These are phyloP conservation scores for Fragilariopsis cylindrus DNA, from an alignment of 108 stramenopile species.

Conservation along the genomic window DNA sequence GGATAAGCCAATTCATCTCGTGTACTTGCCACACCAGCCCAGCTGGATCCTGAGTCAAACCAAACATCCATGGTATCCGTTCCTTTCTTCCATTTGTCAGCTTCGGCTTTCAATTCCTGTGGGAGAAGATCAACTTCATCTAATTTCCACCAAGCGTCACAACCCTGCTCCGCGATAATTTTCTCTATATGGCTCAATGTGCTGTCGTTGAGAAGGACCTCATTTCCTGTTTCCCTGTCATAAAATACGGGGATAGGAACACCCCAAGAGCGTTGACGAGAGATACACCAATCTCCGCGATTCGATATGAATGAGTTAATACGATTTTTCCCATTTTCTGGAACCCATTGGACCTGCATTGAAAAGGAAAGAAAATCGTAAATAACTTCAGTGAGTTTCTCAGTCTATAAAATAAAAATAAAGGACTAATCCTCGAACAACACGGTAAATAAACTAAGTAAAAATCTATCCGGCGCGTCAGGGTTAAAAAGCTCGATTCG, in stretches of 20 bases:
- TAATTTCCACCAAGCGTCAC: conserved; percentile 97
- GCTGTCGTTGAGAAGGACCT: conserved; percentile 85
- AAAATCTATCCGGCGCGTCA: conserved; percentile 23
- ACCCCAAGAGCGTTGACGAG: conserved; percentile 97
- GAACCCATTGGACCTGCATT: conserved; percentile 90
- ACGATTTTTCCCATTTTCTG: conserved; percentile 90
- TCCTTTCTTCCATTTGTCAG: conserved; percentile 93
- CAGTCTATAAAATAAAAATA: too few species aligned
- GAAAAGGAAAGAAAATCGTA: conserved; percentile 8
- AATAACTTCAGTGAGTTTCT: too few species aligned
- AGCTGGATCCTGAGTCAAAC: conserved; percentile 99
- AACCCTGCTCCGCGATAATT: conserved; percentile 89
- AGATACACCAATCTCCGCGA: conserved; percentile 98
- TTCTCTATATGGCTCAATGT: conserved; percentile 83
- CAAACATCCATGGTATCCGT: conserved; percentile 99
- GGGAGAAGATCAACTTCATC: conserved; percentile 90
- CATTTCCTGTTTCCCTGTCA: conserved; percentile 77
- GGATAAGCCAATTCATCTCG: conserved; percentile 88
- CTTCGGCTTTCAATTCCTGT: conserved; percentile 72
- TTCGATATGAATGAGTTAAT: conserved; percentile 84
- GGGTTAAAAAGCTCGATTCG: conserved; percentile 38
- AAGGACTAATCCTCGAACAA: too few species aligned
- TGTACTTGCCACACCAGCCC: conserved; percentile 90
- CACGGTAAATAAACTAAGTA: too few species aligned
- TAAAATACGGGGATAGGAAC: conserved; percentile 99